Evolutionary conservation across 768 basidiomycete genomes (phyloP), one percentile per base, ranked within the genome.

Genomic region (Tricholoma furcatifolium): DNA sequence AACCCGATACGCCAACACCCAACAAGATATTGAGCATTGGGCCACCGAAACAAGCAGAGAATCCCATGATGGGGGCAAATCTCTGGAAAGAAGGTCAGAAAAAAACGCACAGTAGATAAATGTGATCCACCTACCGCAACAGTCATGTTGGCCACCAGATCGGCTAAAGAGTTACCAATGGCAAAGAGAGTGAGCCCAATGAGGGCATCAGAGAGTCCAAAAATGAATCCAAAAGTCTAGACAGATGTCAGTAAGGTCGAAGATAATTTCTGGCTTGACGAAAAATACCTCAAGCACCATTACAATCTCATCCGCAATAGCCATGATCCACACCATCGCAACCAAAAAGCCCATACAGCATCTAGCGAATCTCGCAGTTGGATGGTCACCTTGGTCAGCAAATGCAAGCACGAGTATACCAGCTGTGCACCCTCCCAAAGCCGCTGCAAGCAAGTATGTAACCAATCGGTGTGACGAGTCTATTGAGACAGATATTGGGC

Each of bases 111-210:
- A n/a, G n/a, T n/a, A 8, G 1, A 24, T 15, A n/a, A 40, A 10
- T 2, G 21, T 21, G 6, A 14, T 15, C 24, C 11, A 75, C 83
- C 50, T 71, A 84, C 89, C 18, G 96, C 96, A 9, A 98, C 92
- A 47, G 90, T 93, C 75, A 92, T 91, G 70, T 98, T 98, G 18
- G 97, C 96, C 6, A 99, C 95, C 18, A 98, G 81, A 70, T 99
- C 97, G 0, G 95, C 96, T 4, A 97, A 79, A 12, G 93, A 96
- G 68, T 98, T 98, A 21, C 97, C 96, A 24, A 98, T 80, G 1
- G 96, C 97, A 58, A 99, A 99, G 54, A 99, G 88, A 1, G 96
- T 98, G 38, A 99, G 72, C 11, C 96, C 96, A 51, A 99, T 91
- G 65, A 99, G 96, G 40, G 97, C 94, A 64, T 98, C 95, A 14